These are phyloP conservation scores for Acrodontium crateriforme DNA, from an alignment of 2,329 filamentous ascomycete species.

Conservation along the genomic window DNA sequence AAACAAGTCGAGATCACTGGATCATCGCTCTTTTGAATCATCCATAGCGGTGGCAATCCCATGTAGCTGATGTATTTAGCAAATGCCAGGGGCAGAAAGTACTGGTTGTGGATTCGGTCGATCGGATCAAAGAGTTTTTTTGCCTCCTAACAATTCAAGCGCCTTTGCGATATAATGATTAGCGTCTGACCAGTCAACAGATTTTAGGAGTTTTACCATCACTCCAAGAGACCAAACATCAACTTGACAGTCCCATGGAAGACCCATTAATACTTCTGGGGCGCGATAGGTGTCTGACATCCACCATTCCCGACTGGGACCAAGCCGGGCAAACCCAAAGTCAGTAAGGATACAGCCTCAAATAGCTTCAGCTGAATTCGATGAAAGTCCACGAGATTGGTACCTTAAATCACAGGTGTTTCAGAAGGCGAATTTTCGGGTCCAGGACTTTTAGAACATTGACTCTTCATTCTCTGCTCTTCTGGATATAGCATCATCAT, in stretches of 20 bases:
- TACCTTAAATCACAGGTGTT: slow-evolving; percentile 1
- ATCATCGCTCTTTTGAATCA: not conserved
- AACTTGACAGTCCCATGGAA: slow-evolving; percentile 13
- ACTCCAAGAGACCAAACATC: slow-evolving; percentile 17
- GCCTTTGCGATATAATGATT: slow-evolving; percentile 9
- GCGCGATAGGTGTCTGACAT: slow-evolving; percentile 17
- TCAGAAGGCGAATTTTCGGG: too few species aligned
- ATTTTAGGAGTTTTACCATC: slow-evolving; percentile 10
- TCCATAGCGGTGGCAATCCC: not conserved
- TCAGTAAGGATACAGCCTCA: slow-evolving; percentile 11
- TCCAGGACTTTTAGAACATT: too few species aligned
- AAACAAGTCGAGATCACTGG: slow-evolving; percentile 3
- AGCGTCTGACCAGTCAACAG: not conserved
- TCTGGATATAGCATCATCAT: slow-evolving; percentile 9
- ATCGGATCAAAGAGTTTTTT: slow-evolving; percentile 17
- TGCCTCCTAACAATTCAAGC: slow-evolving; percentile 18
- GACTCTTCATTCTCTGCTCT: slow-evolving; percentile 3
- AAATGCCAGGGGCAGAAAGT: slow-evolving; percentile 16
- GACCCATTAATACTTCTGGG: slow-evolving; percentile 12
- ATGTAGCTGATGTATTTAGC: slow-evolving; percentile 14
- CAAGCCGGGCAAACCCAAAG: slow-evolving; percentile 13
- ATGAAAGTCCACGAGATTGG: slow-evolving; percentile 1
- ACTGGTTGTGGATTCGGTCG: slow-evolving; percentile 13
- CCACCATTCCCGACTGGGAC: too few species aligned
- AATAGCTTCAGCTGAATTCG: too few species aligned